Evolutionary conservation across 1,284 basidiomycete species (phyloP).

Genomic region (Earliella scabrosa): DNA sequence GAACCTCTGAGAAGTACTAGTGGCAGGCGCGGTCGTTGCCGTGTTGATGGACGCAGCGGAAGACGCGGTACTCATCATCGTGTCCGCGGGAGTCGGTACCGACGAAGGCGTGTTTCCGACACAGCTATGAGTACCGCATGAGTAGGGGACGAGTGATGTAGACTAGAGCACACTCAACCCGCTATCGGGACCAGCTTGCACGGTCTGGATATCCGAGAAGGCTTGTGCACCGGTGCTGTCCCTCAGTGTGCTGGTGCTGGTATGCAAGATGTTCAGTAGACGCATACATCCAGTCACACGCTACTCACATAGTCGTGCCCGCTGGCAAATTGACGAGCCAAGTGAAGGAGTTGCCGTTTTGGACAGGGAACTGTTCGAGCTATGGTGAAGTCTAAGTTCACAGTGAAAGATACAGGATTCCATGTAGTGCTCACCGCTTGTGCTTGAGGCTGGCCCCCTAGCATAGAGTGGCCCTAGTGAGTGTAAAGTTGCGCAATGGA

Average conservation of each 20-base stretch:
- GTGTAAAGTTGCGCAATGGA: neutral
- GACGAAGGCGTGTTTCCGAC: conserved; percentile 21
- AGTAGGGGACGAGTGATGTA: neutral
- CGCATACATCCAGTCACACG: neutral
- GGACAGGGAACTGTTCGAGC: conserved; percentile 59
- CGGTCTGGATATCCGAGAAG: conserved; percentile 59
- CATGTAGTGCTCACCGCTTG: conserved; percentile 48
- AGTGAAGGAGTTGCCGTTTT: conserved; percentile 51
- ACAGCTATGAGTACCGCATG: conserved; percentile 27
- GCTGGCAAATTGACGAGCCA: conserved; percentile 64
- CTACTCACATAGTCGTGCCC: conserved; percentile 59
- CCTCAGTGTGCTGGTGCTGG: conserved; percentile 56
- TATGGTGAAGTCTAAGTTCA: conserved; percentile 25
- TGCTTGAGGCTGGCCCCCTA: conserved; percentile 61
- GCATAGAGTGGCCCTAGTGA: neutral
- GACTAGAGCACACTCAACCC: conserved; percentile 40
- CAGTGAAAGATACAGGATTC: neutral
- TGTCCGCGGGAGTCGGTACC: conserved; percentile 17
- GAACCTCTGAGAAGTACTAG: conserved; percentile 2
- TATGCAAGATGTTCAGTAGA: conserved; percentile 1
- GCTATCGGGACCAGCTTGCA: conserved; percentile 47
- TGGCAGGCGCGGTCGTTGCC: conserved; percentile 1
- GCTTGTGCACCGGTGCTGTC: conserved; percentile 61
- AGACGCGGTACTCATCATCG: neutral
- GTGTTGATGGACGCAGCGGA: conserved; percentile 9